Conservation (phyloP, 768 basidiomycete species). For the Mycena capillaripes region DNA sequence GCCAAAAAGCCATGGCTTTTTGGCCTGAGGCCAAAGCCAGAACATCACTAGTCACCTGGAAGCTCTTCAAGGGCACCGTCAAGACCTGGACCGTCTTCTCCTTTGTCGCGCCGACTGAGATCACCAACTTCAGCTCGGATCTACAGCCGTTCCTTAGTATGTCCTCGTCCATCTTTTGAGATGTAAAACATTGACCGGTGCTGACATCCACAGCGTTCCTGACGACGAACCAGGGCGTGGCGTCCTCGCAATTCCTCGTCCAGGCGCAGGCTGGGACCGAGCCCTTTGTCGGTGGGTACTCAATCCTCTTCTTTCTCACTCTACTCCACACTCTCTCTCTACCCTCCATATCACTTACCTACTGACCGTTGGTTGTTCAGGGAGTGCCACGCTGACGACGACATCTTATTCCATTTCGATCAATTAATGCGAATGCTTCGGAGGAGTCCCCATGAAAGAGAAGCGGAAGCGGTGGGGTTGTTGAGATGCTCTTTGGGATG, state of each 20-base stretch:
- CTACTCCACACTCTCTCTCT: no score
- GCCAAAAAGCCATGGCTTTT: no score
- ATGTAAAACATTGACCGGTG: neutral
- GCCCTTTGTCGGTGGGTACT: neutral
- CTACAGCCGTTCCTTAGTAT: slow-evolving; percentile 51
- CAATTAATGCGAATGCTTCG: no score
- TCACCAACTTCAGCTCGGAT: slow-evolving; percentile 50
- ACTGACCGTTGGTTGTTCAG: neutral
- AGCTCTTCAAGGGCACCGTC: slow-evolving; percentile 50
- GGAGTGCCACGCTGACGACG: neutral
- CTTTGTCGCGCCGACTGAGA: slow-evolving; percentile 52
- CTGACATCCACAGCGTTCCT: neutral
- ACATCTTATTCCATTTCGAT: neutral
- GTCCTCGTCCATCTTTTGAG: no score
- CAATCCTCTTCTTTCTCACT: no score
- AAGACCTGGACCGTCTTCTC: slow-evolving; percentile 51
- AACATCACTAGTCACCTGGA: slow-evolving; percentile 37
- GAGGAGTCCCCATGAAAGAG: no score
- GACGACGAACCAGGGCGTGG: neutral
- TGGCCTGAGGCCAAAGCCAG: no score
- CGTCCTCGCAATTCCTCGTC: neutral
- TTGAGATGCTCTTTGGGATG: no score
- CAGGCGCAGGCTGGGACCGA: neutral
- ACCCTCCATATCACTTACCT: neutral
- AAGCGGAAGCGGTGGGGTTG: no score